These are phyloP conservation scores for Populus pruinosa DNA, from an alignment of 345 rosid species.

Conservation along the genomic window DNA sequence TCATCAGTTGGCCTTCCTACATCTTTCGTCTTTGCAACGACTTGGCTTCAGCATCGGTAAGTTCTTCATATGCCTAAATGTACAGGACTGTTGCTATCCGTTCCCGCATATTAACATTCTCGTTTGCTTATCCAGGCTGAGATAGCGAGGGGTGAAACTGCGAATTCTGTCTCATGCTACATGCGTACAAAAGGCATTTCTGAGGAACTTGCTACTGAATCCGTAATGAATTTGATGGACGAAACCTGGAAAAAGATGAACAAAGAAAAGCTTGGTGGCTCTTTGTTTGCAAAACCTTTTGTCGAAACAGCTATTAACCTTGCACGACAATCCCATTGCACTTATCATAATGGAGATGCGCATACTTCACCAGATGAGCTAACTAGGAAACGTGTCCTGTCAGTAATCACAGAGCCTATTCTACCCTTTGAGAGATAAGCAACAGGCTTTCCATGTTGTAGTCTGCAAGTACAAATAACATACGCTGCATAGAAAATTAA, in stretches of 20 bases:
- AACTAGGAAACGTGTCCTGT: conserved; percentile 20
- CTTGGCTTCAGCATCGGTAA: conserved; percentile 37
- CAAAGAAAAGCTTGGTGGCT: not conserved
- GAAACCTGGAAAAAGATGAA: conserved; percentile 41
- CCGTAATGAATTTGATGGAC: conserved; percentile 25
- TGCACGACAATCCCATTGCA: conserved; percentile 28
- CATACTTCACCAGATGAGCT: conserved; percentile 31
- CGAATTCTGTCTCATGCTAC: conserved; percentile 30
- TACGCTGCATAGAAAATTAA: too few species aligned
- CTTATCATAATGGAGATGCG: conserved; percentile 40
- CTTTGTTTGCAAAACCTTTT: conserved; percentile 22
- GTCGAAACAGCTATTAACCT: conserved; percentile 23
- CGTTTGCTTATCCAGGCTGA: conserved; percentile 29
- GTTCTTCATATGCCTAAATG: not conserved
- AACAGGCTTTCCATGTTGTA: too few species aligned
- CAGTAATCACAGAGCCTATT: conserved; percentile 34
- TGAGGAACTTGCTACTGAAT: conserved; percentile 24
- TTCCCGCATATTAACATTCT: not conserved
- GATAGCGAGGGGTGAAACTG: conserved; percentile 32
- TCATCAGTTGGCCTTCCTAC: conserved; percentile 33
- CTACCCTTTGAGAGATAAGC: too few species aligned
- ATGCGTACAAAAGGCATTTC: conserved; percentile 31
- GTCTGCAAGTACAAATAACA: not conserved
- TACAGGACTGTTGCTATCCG: not conserved
- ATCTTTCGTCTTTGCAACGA: conserved; percentile 45